Evolutionary conservation across 768 basidiomycete genomes (phyloP).

Genomic region (Agrocybe praecox): DNA sequence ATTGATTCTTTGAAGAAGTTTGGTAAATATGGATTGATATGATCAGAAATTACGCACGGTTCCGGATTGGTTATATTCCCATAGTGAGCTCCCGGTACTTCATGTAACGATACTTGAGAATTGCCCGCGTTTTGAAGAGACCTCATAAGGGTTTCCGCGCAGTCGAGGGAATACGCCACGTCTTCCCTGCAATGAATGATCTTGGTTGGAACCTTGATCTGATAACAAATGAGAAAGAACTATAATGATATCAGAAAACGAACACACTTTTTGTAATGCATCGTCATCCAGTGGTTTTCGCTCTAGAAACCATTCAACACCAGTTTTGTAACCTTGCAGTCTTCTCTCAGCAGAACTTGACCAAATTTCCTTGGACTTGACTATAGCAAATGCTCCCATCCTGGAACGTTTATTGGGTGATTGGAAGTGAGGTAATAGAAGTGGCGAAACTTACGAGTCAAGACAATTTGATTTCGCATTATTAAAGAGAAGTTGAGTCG

Average conservation of each 20-base stretch:
- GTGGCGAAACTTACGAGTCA: constrained; percentile 14
- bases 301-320: constrained; percentile 19
- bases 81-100: constrained; percentile 31
- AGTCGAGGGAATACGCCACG: constrained; percentile 28
- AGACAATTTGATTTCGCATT: constrained; percentile 15
- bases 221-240: background rate
- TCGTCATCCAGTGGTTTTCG: constrained; percentile 12
- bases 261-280: constrained; percentile 19
- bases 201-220: constrained; percentile 29
- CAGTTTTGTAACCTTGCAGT: constrained; percentile 11
- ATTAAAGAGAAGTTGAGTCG: constrained; percentile 23
- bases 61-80: constrained; percentile 24
- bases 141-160: constrained; percentile 20
- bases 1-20: constrained; percentile 8
- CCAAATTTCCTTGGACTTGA: constrained; percentile 15
- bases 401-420: constrained; percentile 1
- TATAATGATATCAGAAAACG: background rate
- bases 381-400: constrained; percentile 6
- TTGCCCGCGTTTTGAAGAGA: constrained; percentile 22
- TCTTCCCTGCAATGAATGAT: constrained; percentile 32
- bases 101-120: constrained; percentile 16
- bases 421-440: background rate
- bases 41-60: constrained; percentile 17
- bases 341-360: constrained; percentile 17
- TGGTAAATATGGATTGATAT: too few species aligned